These are phyloP conservation scores for Paecilomyces fulvus DNA, from an alignment of 2,329 filamentous ascomycete genomes.

Conservation along the genomic window DNA sequence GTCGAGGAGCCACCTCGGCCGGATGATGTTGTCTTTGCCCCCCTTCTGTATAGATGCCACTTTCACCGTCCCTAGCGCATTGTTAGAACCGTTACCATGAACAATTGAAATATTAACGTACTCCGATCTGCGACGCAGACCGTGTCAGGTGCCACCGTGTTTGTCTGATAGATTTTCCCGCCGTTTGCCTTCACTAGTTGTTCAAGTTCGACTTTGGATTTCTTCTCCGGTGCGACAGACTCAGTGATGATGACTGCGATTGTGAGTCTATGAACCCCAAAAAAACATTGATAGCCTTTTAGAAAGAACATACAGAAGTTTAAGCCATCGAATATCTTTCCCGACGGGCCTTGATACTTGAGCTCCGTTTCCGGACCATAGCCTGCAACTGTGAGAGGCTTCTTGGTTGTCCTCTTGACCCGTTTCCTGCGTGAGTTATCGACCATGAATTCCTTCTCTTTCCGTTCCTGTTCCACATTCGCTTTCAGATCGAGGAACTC, in stretches of 20 bases:
- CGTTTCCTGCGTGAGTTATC: slow-evolving; percentile 58
- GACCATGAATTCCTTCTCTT: slow-evolving; percentile 68
- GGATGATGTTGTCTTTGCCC: slow-evolving; percentile 62
- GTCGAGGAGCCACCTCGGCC: slow-evolving; percentile 75
- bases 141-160: slow-evolving; percentile 53
- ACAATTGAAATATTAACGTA: slow-evolving; percentile 13
- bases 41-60: slow-evolving; percentile 73
- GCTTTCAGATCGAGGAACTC: slow-evolving; percentile 67
- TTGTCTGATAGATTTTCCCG: slow-evolving; percentile 67
- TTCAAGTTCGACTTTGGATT: slow-evolving; percentile 71
- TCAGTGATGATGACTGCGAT: slow-evolving; percentile 62
- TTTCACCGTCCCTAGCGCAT: slow-evolving; percentile 53
- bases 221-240: slow-evolving; percentile 59
- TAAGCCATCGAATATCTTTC: slow-evolving; percentile 63
- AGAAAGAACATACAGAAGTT: slow-evolving; percentile 54
- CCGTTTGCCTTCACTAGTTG: slow-evolving; percentile 74
- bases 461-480: slow-evolving; percentile 59
- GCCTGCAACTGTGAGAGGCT: slow-evolving; percentile 66
- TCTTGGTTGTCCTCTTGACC: slow-evolving; percentile 50
- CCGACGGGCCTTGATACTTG: slow-evolving; percentile 50
- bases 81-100: background rate
- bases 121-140: slow-evolving; percentile 73
- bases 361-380: slow-evolving; percentile 46
- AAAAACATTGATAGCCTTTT: background rate
- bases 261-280: slow-evolving; percentile 6